phyloP scores from a whole-genome alignment of 768 basidiomycete genomes.

The Suillus hirtellus region DNA sequence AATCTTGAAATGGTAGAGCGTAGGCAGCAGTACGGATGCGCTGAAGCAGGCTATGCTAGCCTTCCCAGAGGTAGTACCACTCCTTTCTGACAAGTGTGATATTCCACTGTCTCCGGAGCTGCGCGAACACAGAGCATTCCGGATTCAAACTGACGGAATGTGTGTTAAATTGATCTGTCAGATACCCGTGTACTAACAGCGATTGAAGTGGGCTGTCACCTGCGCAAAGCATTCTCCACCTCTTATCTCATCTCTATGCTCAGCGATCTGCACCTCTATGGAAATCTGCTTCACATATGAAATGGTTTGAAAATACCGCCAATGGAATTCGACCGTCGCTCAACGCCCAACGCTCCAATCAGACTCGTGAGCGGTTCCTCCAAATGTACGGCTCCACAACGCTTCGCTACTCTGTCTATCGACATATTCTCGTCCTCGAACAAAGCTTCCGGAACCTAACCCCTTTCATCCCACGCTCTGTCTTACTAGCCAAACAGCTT shows the following conservation, averaged over 20 bases:
- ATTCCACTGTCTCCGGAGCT: constrained; percentile 59
- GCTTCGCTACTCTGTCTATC: constrained; percentile 57
- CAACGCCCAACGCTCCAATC: constrained; percentile 34
- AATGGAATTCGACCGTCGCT: constrained; percentile 34
- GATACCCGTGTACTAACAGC: constrained; percentile 14
- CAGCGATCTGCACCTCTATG: constrained; percentile 76
- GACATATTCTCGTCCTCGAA: constrained; percentile 80
- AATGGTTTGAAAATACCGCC: constrained; percentile 73
- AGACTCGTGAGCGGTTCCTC: constrained; percentile 30
- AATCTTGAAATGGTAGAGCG: background rate
- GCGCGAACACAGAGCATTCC: constrained; percentile 61
- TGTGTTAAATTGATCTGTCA: constrained; percentile 32
- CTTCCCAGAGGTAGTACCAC: constrained; percentile 80
- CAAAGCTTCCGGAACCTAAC: constrained; percentile 58
- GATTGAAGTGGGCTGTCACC: constrained; percentile 36
- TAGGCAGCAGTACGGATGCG: constrained; percentile 54
- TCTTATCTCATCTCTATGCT: constrained; percentile 87
- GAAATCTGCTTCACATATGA: constrained; percentile 65
- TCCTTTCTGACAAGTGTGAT: constrained; percentile 86
- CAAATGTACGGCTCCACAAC: constrained; percentile 40
- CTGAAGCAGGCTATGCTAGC: constrained; percentile 70
- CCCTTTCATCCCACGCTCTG: constrained; percentile 66
- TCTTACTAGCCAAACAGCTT: constrained; percentile 54
- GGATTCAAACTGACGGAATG: constrained; percentile 68
- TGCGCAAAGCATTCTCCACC: constrained; percentile 56